phyloP scores from a whole-genome alignment of 2,329 filamentous ascomycete species.

The Penicillium sp. region DNA sequence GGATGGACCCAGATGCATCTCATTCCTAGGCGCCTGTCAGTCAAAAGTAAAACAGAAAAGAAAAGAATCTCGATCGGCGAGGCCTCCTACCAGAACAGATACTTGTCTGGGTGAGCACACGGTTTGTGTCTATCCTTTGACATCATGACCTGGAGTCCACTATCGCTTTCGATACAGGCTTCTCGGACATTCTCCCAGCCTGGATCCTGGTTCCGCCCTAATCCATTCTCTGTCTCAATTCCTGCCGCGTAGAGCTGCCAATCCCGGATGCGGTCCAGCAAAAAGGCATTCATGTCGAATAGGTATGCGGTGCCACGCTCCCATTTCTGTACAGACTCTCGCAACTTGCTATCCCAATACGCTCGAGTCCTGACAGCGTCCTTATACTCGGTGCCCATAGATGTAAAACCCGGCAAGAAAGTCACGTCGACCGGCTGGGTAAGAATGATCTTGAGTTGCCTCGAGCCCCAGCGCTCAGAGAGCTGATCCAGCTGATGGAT shows the following conservation, averaged over 20 bases:
- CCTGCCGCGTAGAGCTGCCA: slow-evolving; percentile 35
- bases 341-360: slow-evolving; percentile 34
- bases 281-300: slow-evolving; percentile 38
- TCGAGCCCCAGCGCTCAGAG: slow-evolving; percentile 24
- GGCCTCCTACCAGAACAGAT: slow-evolving; percentile 38
- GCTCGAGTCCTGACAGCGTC: slow-evolving; percentile 29
- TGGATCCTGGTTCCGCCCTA: slow-evolving; percentile 30
- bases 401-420: slow-evolving; percentile 35
- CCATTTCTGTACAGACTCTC: slow-evolving; percentile 29
- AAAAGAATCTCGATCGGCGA: slow-evolving; percentile 8
- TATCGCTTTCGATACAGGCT: slow-evolving; percentile 30
- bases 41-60: background rate
- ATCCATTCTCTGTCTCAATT: slow-evolving; percentile 31
- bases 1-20: slow-evolving; percentile 37
- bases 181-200: slow-evolving; percentile 36
- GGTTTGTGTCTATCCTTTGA: slow-evolving; percentile 21
- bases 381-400: slow-evolving; percentile 28
- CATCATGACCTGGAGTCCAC: slow-evolving; percentile 26
- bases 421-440: slow-evolving; percentile 37
- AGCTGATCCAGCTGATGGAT: slow-evolving; percentile 31
- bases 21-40: slow-evolving; percentile 30
- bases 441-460: slow-evolving; percentile 35
- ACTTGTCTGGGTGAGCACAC: slow-evolving; percentile 36
- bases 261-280: slow-evolving; percentile 37
- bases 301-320: slow-evolving; percentile 32